A percentile compares a stretch with the other conserved stretches of the same genome.
Conservation (phyloP, 495 filamentous ascomycete species). For the Hypoxylon lienhwacheense region DNA sequence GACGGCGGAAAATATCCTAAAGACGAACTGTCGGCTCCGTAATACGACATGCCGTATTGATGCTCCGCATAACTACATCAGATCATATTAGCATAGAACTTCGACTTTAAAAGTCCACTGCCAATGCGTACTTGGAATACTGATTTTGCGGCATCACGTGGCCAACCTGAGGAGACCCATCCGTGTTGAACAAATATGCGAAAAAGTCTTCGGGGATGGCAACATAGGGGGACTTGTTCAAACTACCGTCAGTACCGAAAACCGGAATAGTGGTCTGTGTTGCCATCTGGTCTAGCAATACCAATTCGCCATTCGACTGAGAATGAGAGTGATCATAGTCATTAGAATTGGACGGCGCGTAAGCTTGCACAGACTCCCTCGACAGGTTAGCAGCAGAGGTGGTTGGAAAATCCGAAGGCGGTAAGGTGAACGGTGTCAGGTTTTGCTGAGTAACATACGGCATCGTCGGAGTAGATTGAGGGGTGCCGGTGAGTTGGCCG, state of each 20-base stretch:
- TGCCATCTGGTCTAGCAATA: constrained; percentile 66
- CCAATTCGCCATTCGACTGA: constrained; percentile 54
- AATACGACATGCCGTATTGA: constrained; percentile 53
- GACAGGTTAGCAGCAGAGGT: constrained; percentile 34
- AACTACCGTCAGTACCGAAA: constrained; percentile 74
- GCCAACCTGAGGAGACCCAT: constrained; percentile 46
- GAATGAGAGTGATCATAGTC: constrained; percentile 52
- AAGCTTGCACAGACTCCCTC: constrained; percentile 39
- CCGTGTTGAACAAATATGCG: constrained; percentile 83
- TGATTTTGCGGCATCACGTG: constrained; percentile 50
- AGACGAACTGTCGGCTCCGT: constrained; percentile 48
- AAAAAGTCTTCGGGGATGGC: constrained; percentile 91
- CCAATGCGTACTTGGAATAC: constrained; percentile 50
- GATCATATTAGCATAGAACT: constrained; percentile 30
- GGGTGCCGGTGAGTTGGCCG: constrained; percentile 47
- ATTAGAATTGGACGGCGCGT: constrained; percentile 44
- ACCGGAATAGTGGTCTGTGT: constrained; percentile 74
- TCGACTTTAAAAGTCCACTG: background rate
- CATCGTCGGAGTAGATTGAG: constrained; percentile 44
- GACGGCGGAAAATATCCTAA: constrained; percentile 56
- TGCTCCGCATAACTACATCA: constrained; percentile 53
- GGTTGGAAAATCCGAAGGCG: constrained; percentile 55
- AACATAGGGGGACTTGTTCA: constrained; percentile 80
- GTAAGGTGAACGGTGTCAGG: constrained; percentile 58
- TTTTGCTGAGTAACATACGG: constrained; percentile 55